Evolutionary conservation across 148 eudicot genomes (phyloP).

Genomic region (Persicaria maculosa): DNA sequence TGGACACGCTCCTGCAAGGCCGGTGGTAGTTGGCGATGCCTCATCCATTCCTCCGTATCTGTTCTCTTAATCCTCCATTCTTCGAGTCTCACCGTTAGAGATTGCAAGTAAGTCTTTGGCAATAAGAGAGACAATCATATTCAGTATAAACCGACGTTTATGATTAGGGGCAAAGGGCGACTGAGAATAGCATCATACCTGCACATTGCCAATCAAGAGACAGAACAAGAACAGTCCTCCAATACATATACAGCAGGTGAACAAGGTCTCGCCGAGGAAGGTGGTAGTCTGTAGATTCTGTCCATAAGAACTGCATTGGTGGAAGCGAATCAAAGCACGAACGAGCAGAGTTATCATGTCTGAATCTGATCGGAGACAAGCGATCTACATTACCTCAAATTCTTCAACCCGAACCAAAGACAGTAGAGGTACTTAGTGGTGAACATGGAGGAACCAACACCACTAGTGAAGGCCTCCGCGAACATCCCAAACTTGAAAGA

Average conservation of each 20-base stretch:
- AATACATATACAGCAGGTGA: conserved; percentile 46
- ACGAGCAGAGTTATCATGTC: background rate
- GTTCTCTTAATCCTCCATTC: conserved; percentile 78
- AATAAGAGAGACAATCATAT: background rate
- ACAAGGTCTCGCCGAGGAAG: conserved; percentile 75
- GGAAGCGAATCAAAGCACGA: conserved; percentile 4
- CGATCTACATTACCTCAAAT: conserved; percentile 47
- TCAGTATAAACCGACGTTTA: background rate
- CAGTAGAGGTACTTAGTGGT: conserved; percentile 68
- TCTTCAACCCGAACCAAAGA: conserved; percentile 85
- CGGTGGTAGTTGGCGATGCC: conserved; percentile 70
- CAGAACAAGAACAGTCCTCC: conserved; percentile 67
- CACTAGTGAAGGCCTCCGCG: conserved; percentile 62
- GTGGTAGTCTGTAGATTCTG: conserved; percentile 66
- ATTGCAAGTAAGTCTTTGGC: conserved; percentile 61
- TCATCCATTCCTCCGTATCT: conserved; percentile 97
- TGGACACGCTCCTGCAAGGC: conserved; percentile 75
- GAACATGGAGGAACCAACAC: conserved; percentile 65
- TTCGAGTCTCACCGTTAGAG: conserved; percentile 69
- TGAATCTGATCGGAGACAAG: background rate
- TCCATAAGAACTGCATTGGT: conserved; percentile 66
- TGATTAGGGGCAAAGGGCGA: too few relatives aligned
- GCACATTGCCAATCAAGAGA: conserved; percentile 80
- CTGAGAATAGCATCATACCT: conserved; percentile 32
- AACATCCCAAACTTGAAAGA: conserved; percentile 84